Conservation (phyloP, 139 green algal genomes). For the Volvox reticuliferus region DNA sequence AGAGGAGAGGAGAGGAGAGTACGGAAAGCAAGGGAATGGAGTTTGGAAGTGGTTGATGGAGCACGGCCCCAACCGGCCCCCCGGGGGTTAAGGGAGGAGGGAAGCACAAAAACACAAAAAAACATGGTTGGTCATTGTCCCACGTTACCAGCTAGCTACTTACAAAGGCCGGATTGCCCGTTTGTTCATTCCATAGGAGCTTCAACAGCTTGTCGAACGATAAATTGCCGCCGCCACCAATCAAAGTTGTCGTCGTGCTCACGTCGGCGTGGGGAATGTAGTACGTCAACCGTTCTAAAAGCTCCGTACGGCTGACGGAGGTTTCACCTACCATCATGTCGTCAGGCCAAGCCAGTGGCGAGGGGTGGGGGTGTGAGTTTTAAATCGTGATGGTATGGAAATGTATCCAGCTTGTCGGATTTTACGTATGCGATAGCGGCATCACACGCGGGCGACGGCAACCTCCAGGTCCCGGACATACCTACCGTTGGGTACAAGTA, state of each 20-base stretch:
- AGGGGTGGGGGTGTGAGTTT: background rate
- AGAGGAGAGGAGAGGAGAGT: no score
- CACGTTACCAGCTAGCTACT: background rate
- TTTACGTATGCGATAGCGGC: background rate
- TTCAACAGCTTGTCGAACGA: background rate
- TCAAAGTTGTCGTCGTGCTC: background rate
- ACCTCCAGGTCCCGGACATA: background rate
- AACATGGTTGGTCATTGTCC: no score
- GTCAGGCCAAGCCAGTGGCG: background rate
- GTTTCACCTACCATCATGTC: slow-evolving; percentile 6
- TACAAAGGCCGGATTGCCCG: background rate
- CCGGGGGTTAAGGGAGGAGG: no score
- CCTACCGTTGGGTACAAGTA: slow-evolving; percentile 33
- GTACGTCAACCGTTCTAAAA: background rate
- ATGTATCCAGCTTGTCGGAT: background rate
- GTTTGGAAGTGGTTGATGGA: no score
- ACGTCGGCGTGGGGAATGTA: slow-evolving; percentile 19
- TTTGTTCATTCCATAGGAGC: background rate
- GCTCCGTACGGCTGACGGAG: background rate
- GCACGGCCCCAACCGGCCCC: no score
- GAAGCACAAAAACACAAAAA: no score
- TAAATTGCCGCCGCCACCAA: slow-evolving; percentile 7
- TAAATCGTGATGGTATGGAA: background rate
- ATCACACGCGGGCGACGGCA: background rate
- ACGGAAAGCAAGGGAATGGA: no score